These are phyloP conservation scores for Beauveria asiatica DNA, from an alignment of 2,329 filamentous ascomycete genomes.

Conservation along the genomic window DNA sequence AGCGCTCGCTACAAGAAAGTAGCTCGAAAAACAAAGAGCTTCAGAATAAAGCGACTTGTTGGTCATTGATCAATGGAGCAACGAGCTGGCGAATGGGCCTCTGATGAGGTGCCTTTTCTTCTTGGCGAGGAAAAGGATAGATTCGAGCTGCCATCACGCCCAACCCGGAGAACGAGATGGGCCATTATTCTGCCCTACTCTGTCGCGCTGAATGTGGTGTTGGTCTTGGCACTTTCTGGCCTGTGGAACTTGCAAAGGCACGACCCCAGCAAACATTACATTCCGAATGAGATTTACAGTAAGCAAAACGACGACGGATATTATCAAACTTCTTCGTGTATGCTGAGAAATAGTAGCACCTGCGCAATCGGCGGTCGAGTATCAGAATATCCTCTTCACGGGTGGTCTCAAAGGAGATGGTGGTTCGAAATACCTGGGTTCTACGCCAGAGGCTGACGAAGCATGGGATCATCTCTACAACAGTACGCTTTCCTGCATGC, in stretches of 20 bases:
- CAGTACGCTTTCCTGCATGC: constrained; percentile 1
- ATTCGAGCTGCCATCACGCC: background rate
- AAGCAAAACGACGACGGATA: constrained; percentile 13
- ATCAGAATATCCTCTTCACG: constrained; percentile 41
- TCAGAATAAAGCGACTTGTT: background rate
- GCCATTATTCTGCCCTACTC: constrained; percentile 9
- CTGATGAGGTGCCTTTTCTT: constrained; percentile 9
- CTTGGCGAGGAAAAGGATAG: constrained; percentile 3
- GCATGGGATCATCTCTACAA: constrained; percentile 45
- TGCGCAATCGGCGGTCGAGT: constrained; percentile 37
- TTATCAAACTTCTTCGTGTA: background rate
- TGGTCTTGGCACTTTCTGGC: background rate
- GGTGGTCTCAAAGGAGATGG: constrained; percentile 33
- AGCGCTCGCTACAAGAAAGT: no score
- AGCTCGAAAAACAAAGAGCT: no score
- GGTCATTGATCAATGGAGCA: background rate
- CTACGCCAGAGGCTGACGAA: constrained; percentile 43
- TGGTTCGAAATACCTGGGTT: constrained; percentile 43
- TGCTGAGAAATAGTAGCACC: constrained; percentile 28
- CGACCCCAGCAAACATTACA: constrained; percentile 6
- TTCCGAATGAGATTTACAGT: constrained; percentile 23
- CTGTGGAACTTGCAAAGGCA: background rate
- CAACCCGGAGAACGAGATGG: constrained; percentile 3
- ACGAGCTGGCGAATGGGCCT: background rate
- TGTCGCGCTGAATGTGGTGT: background rate